These are phyloP conservation scores for Catharanthus roseus DNA, from an alignment of 257 asterid species.

Conservation along the genomic window DNA sequence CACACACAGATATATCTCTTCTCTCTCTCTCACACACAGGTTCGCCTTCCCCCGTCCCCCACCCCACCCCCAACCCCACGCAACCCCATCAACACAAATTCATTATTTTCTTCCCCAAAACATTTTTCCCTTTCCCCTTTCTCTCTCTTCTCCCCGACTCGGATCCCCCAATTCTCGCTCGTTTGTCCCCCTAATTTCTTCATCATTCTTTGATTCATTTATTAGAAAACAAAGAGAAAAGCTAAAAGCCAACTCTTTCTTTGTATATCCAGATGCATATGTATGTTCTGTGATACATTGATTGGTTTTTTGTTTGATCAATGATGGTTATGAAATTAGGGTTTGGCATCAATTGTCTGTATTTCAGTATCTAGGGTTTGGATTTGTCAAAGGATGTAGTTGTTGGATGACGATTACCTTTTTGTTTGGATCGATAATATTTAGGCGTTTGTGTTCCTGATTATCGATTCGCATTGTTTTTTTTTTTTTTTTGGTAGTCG, in stretches of 20 bases:
- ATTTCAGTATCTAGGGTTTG: conserved; percentile 24
- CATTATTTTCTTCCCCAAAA: conserved; percentile 28
- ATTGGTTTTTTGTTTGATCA: conserved; percentile 28
- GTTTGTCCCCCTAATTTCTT: conserved; percentile 39
- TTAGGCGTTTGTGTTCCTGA: conserved; percentile 15
- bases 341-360: conserved; percentile 25
- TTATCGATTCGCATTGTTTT: conserved; percentile 8
- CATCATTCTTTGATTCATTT: conserved; percentile 23
- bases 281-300: conserved; percentile 22
- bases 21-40: conserved; percentile 10
- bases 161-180: conserved; percentile 51
- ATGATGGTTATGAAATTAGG: conserved; percentile 40
- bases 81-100: no score
- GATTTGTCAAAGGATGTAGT: conserved; percentile 42
- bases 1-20: conserved; percentile 11
- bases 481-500: conserved; percentile 1
- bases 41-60: conserved; percentile 16
- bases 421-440: conserved; percentile 20
- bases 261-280: background rate
- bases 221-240: conserved; percentile 6
- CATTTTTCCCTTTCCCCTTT: conserved; percentile 12
- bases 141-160: conserved; percentile 6
- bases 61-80: no score
- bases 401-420: conserved; percentile 12
- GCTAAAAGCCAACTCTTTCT: background rate